Percentiles rank a stretch among this genome's conserved stretches.
phyloP scores from a whole-genome alignment of 768 basidiomycete genomes.

The Russula sp. region DNA sequence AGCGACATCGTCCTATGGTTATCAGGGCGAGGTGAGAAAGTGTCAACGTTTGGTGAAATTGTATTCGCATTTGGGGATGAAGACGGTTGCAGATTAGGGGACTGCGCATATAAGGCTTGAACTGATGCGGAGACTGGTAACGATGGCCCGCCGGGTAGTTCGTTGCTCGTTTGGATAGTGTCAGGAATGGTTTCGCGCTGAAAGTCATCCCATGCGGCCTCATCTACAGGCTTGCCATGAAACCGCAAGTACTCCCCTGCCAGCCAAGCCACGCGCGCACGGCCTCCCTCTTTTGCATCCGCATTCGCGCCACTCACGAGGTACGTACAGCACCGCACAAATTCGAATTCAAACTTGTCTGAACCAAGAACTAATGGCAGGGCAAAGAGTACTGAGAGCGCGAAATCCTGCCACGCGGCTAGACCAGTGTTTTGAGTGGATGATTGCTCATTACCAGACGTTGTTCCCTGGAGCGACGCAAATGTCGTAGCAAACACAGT shows the following conservation, averaged over 20 bases:
- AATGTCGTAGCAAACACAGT: constrained; percentile 74
- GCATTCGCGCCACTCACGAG: constrained; percentile 52
- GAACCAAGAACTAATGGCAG: constrained; percentile 53
- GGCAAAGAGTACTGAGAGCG: constrained; percentile 53
- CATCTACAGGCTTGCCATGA: constrained; percentile 49
- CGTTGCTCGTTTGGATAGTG: constrained; percentile 25
- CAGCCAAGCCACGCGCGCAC: constrained; percentile 54
- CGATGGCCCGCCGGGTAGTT: constrained; percentile 24
- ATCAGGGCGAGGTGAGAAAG: constrained; percentile 27
- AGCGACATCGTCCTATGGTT: constrained; percentile 12
- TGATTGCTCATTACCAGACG: constrained; percentile 20
- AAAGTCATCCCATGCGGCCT: constrained; percentile 53
- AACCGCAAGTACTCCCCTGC: constrained; percentile 58
- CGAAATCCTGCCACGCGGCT: constrained; percentile 55
- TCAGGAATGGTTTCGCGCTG: constrained; percentile 46
- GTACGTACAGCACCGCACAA: constrained; percentile 58
- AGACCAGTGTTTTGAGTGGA: constrained; percentile 9
- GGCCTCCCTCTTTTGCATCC: constrained; percentile 34
- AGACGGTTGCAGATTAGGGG: constrained; percentile 35
- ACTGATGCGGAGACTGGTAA: constrained; percentile 45
- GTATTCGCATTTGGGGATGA: constrained; percentile 21
- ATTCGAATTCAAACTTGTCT: constrained; percentile 61
- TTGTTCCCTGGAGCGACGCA: constrained; percentile 9
- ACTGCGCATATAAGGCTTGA: constrained; percentile 47
- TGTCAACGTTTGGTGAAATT: constrained; percentile 31